Evolutionary conservation across 2,329 filamentous ascomycete genomes (phyloP), one percentile per base, ranked within the genome.

Genomic region (Fusarium palustre): DNA sequence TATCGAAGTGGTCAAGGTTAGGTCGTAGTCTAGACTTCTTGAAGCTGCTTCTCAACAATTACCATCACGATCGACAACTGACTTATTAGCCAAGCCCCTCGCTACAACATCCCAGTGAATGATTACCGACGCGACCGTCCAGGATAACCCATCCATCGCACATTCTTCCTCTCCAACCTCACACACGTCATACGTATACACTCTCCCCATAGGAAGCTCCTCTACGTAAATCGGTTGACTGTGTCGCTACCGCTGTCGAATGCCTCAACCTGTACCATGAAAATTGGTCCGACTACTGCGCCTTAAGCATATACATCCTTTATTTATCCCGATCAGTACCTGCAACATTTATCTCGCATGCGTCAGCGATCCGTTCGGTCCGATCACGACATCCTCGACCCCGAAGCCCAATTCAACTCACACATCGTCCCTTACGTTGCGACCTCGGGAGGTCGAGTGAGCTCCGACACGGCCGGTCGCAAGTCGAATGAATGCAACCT

Each of bases 401-500:
- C 48, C 56, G 62, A 62, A 71, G 38, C 36, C 34, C 65, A 41
- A 46, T 39, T 47, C 45, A 43, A 46, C 39, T 50, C 45, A 41
- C 36, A 63, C 53, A 52, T 47, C 61, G 59, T 62, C 59, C 66
- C 49, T 53, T 54, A 66, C 64, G 60, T 69, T 66, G 62, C 61
- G 71, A 64, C 62, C 64, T 68, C 54, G 71, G 66, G 72, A 71
- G 68, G 72, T 73, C 74, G 76, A 76, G 62, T 69, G 50, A 74
- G 62, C 60, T 69, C 73, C 68, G 70, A 75, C 58, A 72, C 69
- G 59, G 59, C 73, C 68, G 68, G 57, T 56, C 61, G 57, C 68
- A 75, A 79, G 77, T 73, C 78, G 79, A 80, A 77, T 81, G 80
- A 81, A 97, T 97, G 94, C 94, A 94, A 91, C 93, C 96, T 85